Conservation (phyloP, 1,284 basidiomycete species). For the Athelia sp. region DNA sequence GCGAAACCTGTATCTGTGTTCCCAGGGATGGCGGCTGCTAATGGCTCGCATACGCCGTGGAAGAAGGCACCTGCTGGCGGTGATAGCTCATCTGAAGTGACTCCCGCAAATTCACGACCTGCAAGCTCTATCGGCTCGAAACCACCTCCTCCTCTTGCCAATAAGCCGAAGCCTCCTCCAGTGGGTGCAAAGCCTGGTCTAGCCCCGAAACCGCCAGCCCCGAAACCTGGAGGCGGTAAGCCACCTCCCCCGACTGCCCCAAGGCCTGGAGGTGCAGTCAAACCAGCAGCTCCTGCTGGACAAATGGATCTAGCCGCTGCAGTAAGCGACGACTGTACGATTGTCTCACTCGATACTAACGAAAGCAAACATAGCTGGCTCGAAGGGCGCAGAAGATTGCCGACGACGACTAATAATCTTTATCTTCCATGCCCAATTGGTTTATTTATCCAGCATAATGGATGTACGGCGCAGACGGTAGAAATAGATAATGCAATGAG, state of each 20-base stretch:
- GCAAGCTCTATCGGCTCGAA: conserved; percentile 43
- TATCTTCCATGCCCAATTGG: conserved; percentile 3
- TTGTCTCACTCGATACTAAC: conserved; percentile 7
- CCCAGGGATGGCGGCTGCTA: conserved; percentile 60
- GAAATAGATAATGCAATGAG: conserved; percentile 1
- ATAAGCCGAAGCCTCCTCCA: conserved; percentile 55
- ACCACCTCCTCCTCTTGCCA: conserved; percentile 41
- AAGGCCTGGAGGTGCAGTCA: conserved; percentile 41
- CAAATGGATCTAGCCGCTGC: conserved; percentile 82
- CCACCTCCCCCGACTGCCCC: conserved; percentile 55
- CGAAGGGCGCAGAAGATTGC: conserved; percentile 63
- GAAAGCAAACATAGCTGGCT: conserved; percentile 44
- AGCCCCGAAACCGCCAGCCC: conserved; percentile 32
- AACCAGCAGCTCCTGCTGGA: conserved; percentile 45
- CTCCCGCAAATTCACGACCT: conserved; percentile 52
- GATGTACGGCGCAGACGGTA: conserved; percentile 6
- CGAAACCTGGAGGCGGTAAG: conserved; percentile 31
- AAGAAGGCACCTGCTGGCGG: conserved; percentile 46
- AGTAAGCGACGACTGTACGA: conserved; percentile 38
- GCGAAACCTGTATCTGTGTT: conserved; percentile 73
- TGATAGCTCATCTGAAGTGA: conserved; percentile 29
- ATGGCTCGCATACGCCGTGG: conserved; percentile 70
- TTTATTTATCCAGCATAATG: conserved; percentile 11
- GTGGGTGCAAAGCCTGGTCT: conserved; percentile 47
- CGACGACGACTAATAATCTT: conserved; percentile 32